These are phyloP conservation scores for Zea luxurians DNA, from an alignment of 176 grass and related monocot species.

Conservation along the genomic window DNA sequence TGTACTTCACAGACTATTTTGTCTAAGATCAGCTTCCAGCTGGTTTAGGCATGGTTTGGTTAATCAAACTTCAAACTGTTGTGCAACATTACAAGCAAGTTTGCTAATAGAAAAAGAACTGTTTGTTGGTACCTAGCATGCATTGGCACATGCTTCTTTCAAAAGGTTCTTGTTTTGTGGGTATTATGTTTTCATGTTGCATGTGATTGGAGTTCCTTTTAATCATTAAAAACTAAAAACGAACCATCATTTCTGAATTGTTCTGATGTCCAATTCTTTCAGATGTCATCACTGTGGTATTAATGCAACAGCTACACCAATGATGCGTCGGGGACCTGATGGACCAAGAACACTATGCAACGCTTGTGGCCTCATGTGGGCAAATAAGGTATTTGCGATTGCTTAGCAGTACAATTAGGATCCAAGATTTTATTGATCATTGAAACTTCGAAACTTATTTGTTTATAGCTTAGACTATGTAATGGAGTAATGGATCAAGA, in stretches of 20 bases:
- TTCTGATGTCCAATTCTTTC: slow-evolving; percentile 32
- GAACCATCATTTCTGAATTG: background rate
- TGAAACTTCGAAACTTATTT: slow-evolving; percentile 16
- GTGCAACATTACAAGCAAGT: slow-evolving; percentile 20
- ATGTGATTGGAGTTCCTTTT: background rate
- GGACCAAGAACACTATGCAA: slow-evolving; percentile 97
- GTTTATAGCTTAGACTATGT: slow-evolving; percentile 28
- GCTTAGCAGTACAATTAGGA: slow-evolving; percentile 9
- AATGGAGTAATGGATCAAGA: slow-evolving; percentile 13
- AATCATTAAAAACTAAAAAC: background rate
- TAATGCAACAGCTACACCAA: slow-evolving; percentile 72
- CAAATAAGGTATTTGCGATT: slow-evolving; percentile 77
- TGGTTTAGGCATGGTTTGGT: slow-evolving; percentile 11
- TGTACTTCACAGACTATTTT: background rate
- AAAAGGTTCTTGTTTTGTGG: background rate
- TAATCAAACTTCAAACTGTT: slow-evolving; percentile 26
- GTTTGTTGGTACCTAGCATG: background rate
- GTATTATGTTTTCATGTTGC: background rate
- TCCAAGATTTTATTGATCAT: slow-evolving; percentile 14
- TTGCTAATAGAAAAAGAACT: slow-evolving; percentile 17
- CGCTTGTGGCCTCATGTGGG: slow-evolving; percentile 99
- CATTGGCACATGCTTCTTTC: background rate
- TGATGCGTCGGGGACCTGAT: slow-evolving; percentile 97
- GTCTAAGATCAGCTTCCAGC: background rate
- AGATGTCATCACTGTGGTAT: slow-evolving; percentile 95